Conservation (phyloP, 2,329 filamentous ascomycete genomes). For the Monilinia polystroma region DNA sequence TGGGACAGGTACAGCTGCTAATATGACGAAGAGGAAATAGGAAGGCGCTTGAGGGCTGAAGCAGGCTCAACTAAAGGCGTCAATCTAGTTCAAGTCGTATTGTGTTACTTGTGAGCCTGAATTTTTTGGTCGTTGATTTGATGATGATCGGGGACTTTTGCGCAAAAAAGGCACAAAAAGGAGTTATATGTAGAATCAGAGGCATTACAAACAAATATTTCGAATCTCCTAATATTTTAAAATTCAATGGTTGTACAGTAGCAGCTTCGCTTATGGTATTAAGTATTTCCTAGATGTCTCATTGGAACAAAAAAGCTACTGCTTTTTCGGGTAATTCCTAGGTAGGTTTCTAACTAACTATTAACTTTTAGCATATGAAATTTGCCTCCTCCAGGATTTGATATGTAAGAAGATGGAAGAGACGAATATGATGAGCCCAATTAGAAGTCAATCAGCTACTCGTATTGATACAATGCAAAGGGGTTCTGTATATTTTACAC, state of each 20-base stretch:
- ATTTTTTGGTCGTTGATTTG: slow-evolving; percentile 23
- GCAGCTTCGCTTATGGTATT: not conserved
- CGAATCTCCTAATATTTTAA: slow-evolving; percentile 24
- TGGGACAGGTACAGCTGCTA: slow-evolving; percentile 27
- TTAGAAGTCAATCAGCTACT: slow-evolving; percentile 8
- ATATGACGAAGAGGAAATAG: slow-evolving; percentile 24
- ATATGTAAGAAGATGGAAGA: no score
- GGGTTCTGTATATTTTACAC: not conserved
- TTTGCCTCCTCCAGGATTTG: not conserved
- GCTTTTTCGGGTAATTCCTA: no score
- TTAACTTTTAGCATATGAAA: not conserved
- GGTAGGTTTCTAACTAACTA: no score
- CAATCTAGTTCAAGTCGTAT: slow-evolving; percentile 23
- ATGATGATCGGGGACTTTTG: slow-evolving; percentile 24
- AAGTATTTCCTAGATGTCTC: not conserved
- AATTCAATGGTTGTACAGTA: not conserved
- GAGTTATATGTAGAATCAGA: slow-evolving; percentile 38
- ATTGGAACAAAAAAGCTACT: no score
- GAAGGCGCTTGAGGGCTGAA: slow-evolving; percentile 23
- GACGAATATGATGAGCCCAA: not conserved
- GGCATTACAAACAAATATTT: slow-evolving; percentile 33
- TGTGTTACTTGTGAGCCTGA: slow-evolving; percentile 17
- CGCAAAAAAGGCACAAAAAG: slow-evolving; percentile 36
- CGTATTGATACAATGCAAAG: not conserved
- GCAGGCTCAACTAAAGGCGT: slow-evolving; percentile 28